Percentiles rank a stretch among this genome's conserved stretches.
Conservation (phyloP, 306 rosid species). For the Quercus aquifolioides region DNA sequence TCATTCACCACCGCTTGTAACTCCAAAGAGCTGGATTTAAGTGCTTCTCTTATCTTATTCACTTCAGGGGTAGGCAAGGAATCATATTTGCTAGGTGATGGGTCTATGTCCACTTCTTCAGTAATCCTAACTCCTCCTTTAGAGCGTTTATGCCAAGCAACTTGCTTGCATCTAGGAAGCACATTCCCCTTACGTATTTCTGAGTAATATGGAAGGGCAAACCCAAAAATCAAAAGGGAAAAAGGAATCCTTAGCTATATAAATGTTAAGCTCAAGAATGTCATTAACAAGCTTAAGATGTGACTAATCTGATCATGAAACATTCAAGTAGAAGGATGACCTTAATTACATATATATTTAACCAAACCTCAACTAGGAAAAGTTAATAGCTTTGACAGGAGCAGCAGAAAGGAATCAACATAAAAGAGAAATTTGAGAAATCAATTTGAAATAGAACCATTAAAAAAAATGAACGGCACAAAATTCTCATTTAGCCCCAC, state of each 20-base stretch:
- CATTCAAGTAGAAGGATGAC: background rate
- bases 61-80: slow-evolving; percentile 38
- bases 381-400: background rate
- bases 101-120: slow-evolving; percentile 31
- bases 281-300: background rate
- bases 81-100: slow-evolving; percentile 10
- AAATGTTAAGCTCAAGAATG: background rate
- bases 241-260: background rate
- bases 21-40: slow-evolving; percentile 57
- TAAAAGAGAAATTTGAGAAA: background rate
- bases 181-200: slow-evolving; percentile 23
- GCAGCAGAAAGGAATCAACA: background rate
- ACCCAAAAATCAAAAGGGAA: background rate
- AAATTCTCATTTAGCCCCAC: background rate
- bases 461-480: background rate
- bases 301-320: background rate
- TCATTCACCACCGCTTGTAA: slow-evolving; percentile 55
- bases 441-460: background rate
- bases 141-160: slow-evolving; percentile 31
- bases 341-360: background rate
- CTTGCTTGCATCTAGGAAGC: slow-evolving; percentile 35
- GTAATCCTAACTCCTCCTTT: slow-evolving; percentile 53
- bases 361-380: background rate
- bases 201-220: slow-evolving; percentile 8
- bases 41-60: slow-evolving; percentile 51